Percentiles rank a stretch among this genome's conserved stretches.
phyloP scores from a whole-genome alignment of 2,329 filamentous ascomycete species.

The Botryotinia calthae region DNA sequence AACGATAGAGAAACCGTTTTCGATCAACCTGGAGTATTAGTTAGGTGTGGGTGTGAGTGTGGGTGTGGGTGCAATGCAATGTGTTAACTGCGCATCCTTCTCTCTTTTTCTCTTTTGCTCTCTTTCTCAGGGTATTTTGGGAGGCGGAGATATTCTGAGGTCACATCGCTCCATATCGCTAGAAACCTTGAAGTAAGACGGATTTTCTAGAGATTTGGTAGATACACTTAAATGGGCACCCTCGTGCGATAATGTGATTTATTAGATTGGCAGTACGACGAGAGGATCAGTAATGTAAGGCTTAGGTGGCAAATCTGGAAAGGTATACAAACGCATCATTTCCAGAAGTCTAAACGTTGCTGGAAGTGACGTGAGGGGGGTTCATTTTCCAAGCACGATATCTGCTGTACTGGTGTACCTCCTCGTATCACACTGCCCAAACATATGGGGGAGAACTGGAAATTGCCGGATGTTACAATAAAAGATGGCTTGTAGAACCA shows the following conservation, averaged over 20 bases:
- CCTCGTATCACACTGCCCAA: neutral
- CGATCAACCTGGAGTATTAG: neutral
- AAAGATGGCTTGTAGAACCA: neutral
- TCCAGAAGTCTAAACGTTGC: neutral
- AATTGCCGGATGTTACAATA: neutral
- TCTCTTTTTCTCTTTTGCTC: neutral
- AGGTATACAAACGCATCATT: neutral
- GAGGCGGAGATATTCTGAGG: conserved; percentile 7
- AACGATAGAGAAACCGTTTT: neutral
- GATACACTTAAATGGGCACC: conserved; percentile 1
- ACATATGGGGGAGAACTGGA: neutral
- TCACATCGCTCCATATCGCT: conserved; percentile 9
- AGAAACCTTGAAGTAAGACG: conserved; percentile 8
- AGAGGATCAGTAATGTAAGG: neutral
- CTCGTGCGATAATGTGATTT: neutral
- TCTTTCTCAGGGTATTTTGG: conserved; percentile 12
- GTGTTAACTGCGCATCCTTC: conserved; percentile 1
- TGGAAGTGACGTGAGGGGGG: neutral
- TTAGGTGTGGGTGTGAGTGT: neutral
- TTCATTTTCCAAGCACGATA: neutral
- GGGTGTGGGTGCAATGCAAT: neutral
- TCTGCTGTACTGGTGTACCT: neutral
- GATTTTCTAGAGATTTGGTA: neutral
- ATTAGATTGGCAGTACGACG: neutral
- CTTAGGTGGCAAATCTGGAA: neutral